Evolutionary conservation across 805 yeast genomes (phyloP).

Genomic region (Brettanomyces naardenensis): DNA sequence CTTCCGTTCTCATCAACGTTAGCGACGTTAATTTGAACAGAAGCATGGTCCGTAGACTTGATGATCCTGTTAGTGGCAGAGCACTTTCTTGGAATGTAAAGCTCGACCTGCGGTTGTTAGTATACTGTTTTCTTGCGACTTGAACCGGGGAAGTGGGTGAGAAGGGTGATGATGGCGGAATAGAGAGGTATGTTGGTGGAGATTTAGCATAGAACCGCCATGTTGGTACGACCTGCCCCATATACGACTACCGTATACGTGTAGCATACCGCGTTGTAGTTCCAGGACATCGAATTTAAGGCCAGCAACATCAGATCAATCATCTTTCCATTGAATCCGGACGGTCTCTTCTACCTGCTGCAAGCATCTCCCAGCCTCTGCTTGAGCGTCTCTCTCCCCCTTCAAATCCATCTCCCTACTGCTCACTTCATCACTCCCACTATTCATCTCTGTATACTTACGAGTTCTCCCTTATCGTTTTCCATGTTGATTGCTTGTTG

Average conservation of each 20-base stretch:
- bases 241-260: no score
- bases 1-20: constrained; percentile 96
- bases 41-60: constrained; percentile 99
- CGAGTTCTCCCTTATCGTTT: constrained; percentile 99
- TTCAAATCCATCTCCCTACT: no score
- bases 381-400: no score
- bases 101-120: constrained; percentile 70
- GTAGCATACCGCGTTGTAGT: no score
- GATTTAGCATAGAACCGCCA: no score
- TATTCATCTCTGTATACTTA: constrained; percentile 46
- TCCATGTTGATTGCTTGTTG: constrained; percentile 67
- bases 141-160: neutral
- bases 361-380: no score
- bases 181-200: neutral
- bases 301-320: no score
- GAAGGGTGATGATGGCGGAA: neutral
- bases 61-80: constrained; percentile 99
- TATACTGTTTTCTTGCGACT: neutral
- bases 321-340: no score
- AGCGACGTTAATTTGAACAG: constrained; percentile 98
- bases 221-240: no score
- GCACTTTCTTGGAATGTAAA: constrained; percentile 99
- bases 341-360: no score
- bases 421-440: no score
- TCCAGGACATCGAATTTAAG: no score